phyloP scores from a whole-genome alignment of 805 yeast genomes.

The Yarrowia sp. region DNA sequence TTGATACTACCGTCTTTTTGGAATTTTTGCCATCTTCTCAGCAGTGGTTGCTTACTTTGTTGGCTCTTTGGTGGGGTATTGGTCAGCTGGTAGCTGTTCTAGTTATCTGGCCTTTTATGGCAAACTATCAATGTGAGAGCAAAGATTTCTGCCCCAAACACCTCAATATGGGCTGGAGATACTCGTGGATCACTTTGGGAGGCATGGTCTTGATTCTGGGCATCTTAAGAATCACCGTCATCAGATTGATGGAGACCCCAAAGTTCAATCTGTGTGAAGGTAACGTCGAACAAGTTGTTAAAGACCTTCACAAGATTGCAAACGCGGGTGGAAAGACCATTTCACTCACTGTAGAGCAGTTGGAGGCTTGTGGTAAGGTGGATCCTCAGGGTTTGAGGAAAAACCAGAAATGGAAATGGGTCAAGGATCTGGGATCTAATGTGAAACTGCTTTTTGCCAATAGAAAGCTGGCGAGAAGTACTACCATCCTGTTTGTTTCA shows the following conservation, averaged over 20 bases:
- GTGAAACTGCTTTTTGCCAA: conserved; percentile 22
- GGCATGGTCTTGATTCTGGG: conserved; percentile 52
- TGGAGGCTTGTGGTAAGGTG: conserved; percentile 46
- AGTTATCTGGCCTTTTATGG: conserved; percentile 56
- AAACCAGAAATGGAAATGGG: conserved; percentile 2
- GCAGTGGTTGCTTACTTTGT: conserved; percentile 52
- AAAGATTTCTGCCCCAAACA: conserved; percentile 44
- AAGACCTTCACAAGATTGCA: conserved; percentile 49
- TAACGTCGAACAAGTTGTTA: conserved; percentile 48
- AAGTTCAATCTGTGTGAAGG: conserved; percentile 54
- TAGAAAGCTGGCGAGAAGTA: not conserved
- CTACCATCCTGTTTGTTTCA: conserved; percentile 36
- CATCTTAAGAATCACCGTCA: conserved; percentile 47
- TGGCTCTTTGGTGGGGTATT: conserved; percentile 63
- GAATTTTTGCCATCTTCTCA: conserved; percentile 53
- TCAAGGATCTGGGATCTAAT: conserved; percentile 10
- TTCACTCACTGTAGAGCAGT: conserved; percentile 49
- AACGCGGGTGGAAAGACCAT: conserved; percentile 44
- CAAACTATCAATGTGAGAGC: conserved; percentile 49
- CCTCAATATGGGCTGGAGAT: conserved; percentile 62
- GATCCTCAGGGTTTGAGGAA: not conserved
- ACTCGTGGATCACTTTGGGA: conserved; percentile 54
- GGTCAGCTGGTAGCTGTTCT: conserved; percentile 56
- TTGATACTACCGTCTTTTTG: conserved; percentile 53
- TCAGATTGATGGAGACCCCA: conserved; percentile 54